Evolutionary conservation across 2,329 filamentous ascomycete genomes (phyloP).

Genomic region (Cladophialophora carrionii): DNA sequence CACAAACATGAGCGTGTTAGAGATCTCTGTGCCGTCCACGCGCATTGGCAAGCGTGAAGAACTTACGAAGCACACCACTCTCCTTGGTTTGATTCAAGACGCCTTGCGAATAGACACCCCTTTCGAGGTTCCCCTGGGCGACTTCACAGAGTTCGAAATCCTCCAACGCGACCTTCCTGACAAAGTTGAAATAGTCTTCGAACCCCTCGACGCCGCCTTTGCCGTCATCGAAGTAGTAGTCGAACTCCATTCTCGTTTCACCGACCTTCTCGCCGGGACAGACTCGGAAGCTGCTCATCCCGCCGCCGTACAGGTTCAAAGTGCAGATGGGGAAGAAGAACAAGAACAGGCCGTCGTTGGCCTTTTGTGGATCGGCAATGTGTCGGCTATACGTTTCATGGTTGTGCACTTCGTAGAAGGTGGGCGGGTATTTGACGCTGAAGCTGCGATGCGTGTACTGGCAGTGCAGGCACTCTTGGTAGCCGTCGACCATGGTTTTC

Average conservation of each 20-base stretch:
- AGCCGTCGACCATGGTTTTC: conserved; percentile 64
- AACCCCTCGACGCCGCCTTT: conserved; percentile 54
- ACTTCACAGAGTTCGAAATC: conserved; percentile 63
- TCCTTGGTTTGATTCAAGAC: conserved; percentile 61
- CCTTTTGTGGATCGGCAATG: conserved; percentile 58
- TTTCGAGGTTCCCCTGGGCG: conserved; percentile 58
- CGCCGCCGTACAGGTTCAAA: conserved; percentile 61
- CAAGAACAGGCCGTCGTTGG: conserved; percentile 59
- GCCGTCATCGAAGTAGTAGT: conserved; percentile 58
- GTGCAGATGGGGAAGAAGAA: conserved; percentile 64
- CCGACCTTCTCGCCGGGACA: conserved; percentile 56
- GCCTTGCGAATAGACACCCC: conserved; percentile 59
- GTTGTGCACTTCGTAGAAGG: conserved; percentile 60
- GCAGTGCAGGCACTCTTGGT: conserved; percentile 63
- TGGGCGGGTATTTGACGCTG: conserved; percentile 58
- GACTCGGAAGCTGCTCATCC: conserved; percentile 61
- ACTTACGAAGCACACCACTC: conserved; percentile 57
- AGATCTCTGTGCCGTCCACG: neutral
- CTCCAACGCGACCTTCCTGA: conserved; percentile 60
- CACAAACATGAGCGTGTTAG: neutral
- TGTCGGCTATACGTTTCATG: conserved; percentile 61
- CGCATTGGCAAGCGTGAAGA: too few species aligned
- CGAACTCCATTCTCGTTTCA: conserved; percentile 61
- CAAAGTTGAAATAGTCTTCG: conserved; percentile 61
- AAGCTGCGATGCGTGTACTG: conserved; percentile 63